Percentiles rank a stretch among this genome's conserved stretches.
phyloP scores from a whole-genome alignment of 768 basidiomycete genomes.

The Neoboletus subvelutipes region DNA sequence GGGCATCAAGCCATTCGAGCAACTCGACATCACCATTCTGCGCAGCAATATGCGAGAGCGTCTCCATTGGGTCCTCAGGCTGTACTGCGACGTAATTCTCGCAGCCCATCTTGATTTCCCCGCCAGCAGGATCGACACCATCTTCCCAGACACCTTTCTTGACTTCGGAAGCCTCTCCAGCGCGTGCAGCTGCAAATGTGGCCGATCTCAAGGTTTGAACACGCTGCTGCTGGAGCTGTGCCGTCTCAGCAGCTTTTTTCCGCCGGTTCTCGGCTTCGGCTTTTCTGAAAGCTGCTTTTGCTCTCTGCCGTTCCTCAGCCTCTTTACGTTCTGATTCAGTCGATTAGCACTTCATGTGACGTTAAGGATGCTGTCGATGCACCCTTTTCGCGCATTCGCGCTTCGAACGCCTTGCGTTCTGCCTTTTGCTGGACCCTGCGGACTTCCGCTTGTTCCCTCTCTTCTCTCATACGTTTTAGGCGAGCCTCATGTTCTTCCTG shows the following conservation, averaged over 20 bases:
- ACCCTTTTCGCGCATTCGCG: conserved; percentile 54
- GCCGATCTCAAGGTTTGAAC: conserved; percentile 57
- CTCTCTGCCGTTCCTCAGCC: conserved; percentile 58
- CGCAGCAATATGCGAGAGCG: conserved; percentile 67
- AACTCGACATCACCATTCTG: conserved; percentile 54
- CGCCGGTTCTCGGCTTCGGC: conserved; percentile 50
- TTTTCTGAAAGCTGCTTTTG: conserved; percentile 55
- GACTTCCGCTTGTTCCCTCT: conserved; percentile 52
- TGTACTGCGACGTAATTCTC: conserved; percentile 46
- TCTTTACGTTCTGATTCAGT: conserved; percentile 43
- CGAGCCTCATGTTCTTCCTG: conserved; percentile 54
- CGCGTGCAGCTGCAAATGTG: conserved; percentile 65
- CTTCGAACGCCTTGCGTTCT: conserved; percentile 45
- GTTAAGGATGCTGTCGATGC: conserved; percentile 8
- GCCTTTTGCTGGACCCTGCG: conserved; percentile 47
- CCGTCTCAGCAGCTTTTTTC: conserved; percentile 46
- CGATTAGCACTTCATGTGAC: conserved; percentile 14
- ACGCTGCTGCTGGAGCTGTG: conserved; percentile 45
- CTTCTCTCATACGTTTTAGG: conserved; percentile 48
- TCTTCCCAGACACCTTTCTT: conserved; percentile 70
- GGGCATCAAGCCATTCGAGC: conserved; percentile 67
- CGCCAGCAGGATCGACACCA: conserved; percentile 67
- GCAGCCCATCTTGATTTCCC: conserved; percentile 60
- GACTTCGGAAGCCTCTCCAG: conserved; percentile 50
- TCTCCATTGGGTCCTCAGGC: conserved; percentile 60